These are phyloP conservation scores for Oxytropis ochrocephala DNA, from an alignment of 306 rosid genomes.

Conservation along the genomic window DNA sequence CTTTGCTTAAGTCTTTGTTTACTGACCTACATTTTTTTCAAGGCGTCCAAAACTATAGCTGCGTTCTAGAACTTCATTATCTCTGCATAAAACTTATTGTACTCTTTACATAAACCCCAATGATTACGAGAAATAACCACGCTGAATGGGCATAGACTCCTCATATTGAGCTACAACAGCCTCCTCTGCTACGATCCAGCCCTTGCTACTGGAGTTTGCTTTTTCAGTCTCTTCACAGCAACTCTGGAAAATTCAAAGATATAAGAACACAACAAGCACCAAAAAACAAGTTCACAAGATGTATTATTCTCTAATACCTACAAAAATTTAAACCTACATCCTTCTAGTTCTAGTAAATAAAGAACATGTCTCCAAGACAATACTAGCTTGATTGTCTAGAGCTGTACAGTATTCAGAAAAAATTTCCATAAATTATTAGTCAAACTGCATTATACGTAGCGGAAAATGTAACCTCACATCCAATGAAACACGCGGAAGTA, in stretches of 20 bases:
- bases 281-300: not conserved
- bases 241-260: conserved; percentile 36
- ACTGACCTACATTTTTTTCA: not conserved
- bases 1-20: not conserved
- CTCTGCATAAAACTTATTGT: not conserved
- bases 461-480: not conserved
- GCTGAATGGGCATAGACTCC: conserved; percentile 28
- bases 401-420: not conserved
- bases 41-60: too few relatives aligned
- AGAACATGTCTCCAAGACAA: not conserved
- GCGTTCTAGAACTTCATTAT: not conserved
- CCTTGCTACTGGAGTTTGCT: conserved; percentile 21
- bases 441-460: not conserved
- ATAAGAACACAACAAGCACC: not conserved
- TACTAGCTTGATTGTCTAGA: not conserved
- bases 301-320: not conserved
- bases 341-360: not conserved
- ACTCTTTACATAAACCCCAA: not conserved
- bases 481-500: not conserved
- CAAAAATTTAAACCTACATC: not conserved
- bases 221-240: conserved; percentile 38
- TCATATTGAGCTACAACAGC: conserved; percentile 57
- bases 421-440: not conserved
- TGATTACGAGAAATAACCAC: conserved; percentile 27
- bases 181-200: conserved; percentile 70